Evolutionary conservation across 179 eudicot genomes (phyloP).

Genomic region (Spinacia oleracea): DNA sequence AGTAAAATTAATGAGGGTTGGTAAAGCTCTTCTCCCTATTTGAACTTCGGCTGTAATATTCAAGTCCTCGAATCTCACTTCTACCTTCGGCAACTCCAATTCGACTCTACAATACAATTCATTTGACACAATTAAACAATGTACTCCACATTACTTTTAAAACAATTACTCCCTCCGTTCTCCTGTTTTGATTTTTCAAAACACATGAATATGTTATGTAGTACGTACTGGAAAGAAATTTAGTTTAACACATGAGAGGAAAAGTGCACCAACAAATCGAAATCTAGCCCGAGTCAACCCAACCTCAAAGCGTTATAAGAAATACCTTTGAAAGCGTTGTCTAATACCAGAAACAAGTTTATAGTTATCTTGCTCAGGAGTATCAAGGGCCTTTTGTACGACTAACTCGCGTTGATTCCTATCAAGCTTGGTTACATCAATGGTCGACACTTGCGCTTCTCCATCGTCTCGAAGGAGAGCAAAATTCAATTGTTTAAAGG

Average conservation of each 20-base stretch:
- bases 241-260: too few relatives aligned
- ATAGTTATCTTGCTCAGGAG: slow-evolving; percentile 74
- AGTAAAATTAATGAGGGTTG: slow-evolving; percentile 63
- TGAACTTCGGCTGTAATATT: slow-evolving; percentile 58
- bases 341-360: slow-evolving; percentile 70
- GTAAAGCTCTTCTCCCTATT: slow-evolving; percentile 82
- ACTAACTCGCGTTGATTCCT: slow-evolving; percentile 55
- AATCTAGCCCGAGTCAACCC: too few relatives aligned
- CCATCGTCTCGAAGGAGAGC: slow-evolving; percentile 43
- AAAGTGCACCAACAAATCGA: background rate
- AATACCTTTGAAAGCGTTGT: slow-evolving; percentile 67
- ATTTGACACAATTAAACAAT: background rate
- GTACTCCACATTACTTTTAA: background rate
- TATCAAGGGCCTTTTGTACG: slow-evolving; percentile 67
- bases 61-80: slow-evolving; percentile 72
- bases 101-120: slow-evolving; percentile 72
- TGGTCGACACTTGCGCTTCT: slow-evolving; percentile 26
- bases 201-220: too few relatives aligned
- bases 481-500: slow-evolving; percentile 27
- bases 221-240: too few relatives aligned
- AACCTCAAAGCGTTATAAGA: too few relatives aligned
- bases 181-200: too few relatives aligned
- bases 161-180: background rate
- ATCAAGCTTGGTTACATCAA: slow-evolving; percentile 71
- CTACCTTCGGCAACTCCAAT: slow-evolving; percentile 67